Evolutionary conservation across 2,329 filamentous ascomycete genomes (phyloP), one percentile per base, ranked within the genome.

Genomic region (Fusarium veterinarium): DNA sequence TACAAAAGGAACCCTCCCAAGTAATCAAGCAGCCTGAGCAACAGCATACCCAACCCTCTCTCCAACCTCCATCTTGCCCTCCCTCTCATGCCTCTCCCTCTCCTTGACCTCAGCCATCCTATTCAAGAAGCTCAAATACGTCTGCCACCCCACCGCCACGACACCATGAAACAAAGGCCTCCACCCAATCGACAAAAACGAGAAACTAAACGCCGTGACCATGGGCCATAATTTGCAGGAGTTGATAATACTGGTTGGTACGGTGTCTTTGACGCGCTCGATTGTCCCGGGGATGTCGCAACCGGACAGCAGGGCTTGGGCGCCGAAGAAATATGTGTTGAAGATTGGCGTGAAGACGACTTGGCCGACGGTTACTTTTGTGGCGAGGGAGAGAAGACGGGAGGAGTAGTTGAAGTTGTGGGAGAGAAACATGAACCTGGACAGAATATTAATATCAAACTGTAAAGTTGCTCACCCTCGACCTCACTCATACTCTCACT

Each of bases 141-240:
- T 95, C 87, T 97, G 95, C 95, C 95, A 98, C 0, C 93, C 93
- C 57, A 97, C 92, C 2, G 94, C 93, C 72, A 97, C 88, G 11
- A 92, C 83, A 3, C 93, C 94, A 0, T 92, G 90, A 75, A 97
- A 96, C 20, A 97, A 87, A 75, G 91, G 93, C 56, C 95, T 86
- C 81, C 94, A 95, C 78, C 95, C 91, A 52, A 94, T 85, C 31
- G 91, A 90, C 8, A 98, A 85, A 77, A 94, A 96, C n/a, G 92
- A 90, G 78, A 98, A 97, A 80, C 88, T 95, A 79, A 98, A 91
- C 0, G 94, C 94, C 19, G 92, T 97, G 20, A 97, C 92, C 1
- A 90, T 90, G 0, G 95, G 95, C 95, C 95, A 98, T 30, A 98
- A 82, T 83, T 97, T 97, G 80, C 91, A 91, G 67, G 91, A 93